Base-by-base conservation (phyloP, 768 basidiomycete genomes). In the Trametes cingulata region DNA sequence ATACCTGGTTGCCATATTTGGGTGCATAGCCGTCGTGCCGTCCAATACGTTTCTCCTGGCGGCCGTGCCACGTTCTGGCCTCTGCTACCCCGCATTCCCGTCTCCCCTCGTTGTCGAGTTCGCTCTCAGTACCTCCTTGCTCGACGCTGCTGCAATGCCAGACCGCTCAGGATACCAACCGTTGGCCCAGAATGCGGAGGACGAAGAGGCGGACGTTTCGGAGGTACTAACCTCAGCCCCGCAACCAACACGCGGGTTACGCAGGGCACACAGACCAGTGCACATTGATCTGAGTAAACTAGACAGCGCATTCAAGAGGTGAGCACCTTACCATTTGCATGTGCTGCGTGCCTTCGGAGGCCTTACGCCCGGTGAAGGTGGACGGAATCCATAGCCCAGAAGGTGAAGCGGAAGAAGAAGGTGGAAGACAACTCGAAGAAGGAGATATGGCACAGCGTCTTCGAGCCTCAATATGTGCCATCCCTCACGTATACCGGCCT, bases 331-430 rank as follows among this genome's bases (percentile, higher is more conserved):
- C 20, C 59, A 29, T 40, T 24, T 33, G 41, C 41, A 22, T 9
- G 14, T 17, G 25, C 33, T 17, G 9, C 53, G 36, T 25, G n/a
- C 14, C 25, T 12, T 22, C 10, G 39, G n/a, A 35, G 36, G 24
- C 40, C 50, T 46, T 48, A 47, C 33, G 54, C 8, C 22, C 61
- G 40, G 47, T 49, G 15, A 56, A 90, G 90, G 69, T 94, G 91
- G 91, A 93, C 91, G 13, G 85, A 90, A 67, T 88, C 87, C 54
- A 93, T 94, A 65, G 87, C 91, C 1, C 87, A 91, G 75, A 91
- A 89, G 73, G 84, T 94, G 52, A 90, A 88, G 65, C 83, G 88
- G 57, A 91, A 89, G 75, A 88, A 86, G 78, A 90, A 87, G 60
- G 78, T 78, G 15, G 79, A 83, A 40, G 83, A 84, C 57, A 80